phyloP scores from a whole-genome alignment of 495 filamentous ascomycete species.

The Neurospora sp. region DNA sequence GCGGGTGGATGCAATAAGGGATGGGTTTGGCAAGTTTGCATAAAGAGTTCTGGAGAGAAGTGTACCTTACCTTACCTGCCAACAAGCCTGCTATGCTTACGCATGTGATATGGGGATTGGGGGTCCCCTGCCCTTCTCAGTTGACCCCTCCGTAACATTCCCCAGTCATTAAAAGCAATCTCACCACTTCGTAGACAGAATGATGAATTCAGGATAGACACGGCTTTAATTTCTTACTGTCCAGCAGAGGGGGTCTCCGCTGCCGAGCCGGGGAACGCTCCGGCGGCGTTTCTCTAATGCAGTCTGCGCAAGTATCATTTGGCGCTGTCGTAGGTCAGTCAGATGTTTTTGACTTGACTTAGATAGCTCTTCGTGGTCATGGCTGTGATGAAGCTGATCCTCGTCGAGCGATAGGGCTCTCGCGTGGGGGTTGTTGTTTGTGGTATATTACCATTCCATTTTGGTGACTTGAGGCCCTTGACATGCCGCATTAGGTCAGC shows the following conservation, averaged over 20 bases:
- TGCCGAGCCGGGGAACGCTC: not conserved
- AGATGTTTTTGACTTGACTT: not conserved
- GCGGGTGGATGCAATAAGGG: no score
- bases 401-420: not conserved
- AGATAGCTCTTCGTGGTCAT: not conserved
- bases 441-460: not conserved
- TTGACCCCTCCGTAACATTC: not conserved
- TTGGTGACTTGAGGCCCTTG: not conserved
- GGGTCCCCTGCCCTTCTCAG: not conserved
- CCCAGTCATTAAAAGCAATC: not conserved
- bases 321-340: not conserved
- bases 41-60: not conserved
- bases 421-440: not conserved
- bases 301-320: not conserved
- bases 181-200: not conserved
- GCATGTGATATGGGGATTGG: not conserved
- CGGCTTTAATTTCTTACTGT: not conserved
- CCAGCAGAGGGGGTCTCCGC: not conserved
- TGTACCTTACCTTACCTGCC: not conserved
- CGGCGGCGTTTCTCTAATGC: not conserved
- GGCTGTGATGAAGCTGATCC: not conserved
- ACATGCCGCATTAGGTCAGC: not conserved
- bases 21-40: not conserved
- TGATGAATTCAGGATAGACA: not conserved
- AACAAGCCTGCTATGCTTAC: not conserved